Percentiles rank a stretch among this genome's conserved stretches.
phyloP scores from a whole-genome alignment of 1,284 basidiomycete genomes.

The Sanguinoderma infundibulare region DNA sequence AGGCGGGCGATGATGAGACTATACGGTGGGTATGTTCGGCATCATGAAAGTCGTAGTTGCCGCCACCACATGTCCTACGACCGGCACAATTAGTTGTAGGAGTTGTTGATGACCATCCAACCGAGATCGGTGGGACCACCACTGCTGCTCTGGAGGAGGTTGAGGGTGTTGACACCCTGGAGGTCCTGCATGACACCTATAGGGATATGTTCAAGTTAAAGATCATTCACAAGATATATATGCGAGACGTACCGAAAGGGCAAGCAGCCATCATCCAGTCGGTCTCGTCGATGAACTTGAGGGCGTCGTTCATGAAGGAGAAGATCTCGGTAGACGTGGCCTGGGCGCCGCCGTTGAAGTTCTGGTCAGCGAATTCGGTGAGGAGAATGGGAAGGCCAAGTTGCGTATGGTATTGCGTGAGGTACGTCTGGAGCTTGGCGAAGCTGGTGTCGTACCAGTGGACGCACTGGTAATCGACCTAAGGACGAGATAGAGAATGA shows the following conservation, averaged over 20 bases:
- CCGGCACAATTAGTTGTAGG: slow-evolving; percentile 3
- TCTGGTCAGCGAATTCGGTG: slow-evolving; percentile 76
- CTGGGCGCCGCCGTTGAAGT: slow-evolving; percentile 67
- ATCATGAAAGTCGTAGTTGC: not conserved
- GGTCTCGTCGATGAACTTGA: slow-evolving; percentile 59
- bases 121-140: slow-evolving; percentile 58
- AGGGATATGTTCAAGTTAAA: too few species aligned
- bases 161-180: slow-evolving; percentile 67
- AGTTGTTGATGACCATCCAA: slow-evolving; percentile 37
- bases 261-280: slow-evolving; percentile 62
- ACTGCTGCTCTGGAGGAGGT: slow-evolving; percentile 53
- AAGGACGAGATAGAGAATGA: slow-evolving; percentile 19
- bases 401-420: slow-evolving; percentile 51
- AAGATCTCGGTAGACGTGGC: slow-evolving; percentile 52
- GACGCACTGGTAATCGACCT: slow-evolving; percentile 56
- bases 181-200: slow-evolving; percentile 71
- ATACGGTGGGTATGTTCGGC: slow-evolving; percentile 4
- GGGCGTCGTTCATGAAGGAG: slow-evolving; percentile 60
- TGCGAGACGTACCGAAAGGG: slow-evolving; percentile 62
- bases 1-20: slow-evolving; percentile 4
- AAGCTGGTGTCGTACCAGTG: slow-evolving; percentile 68
- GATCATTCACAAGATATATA: too few species aligned
- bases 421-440: slow-evolving; percentile 53
- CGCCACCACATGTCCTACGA: not conserved
- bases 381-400: slow-evolving; percentile 51